Base-by-base conservation (phyloP, 192 early-diverging fungal genomes). In the Coemansia sp. region DNA sequence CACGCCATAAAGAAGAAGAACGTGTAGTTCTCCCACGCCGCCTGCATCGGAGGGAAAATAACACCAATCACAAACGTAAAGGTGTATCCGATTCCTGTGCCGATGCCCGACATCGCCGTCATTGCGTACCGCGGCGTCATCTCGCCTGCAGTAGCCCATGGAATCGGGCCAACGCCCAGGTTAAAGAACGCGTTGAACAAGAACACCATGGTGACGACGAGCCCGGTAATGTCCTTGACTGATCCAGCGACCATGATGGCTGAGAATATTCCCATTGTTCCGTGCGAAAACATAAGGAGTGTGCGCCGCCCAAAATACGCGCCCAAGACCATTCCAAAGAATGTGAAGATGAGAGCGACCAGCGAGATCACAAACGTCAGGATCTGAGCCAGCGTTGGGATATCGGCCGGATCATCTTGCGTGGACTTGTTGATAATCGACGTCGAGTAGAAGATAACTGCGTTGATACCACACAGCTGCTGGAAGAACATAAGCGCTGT, bases 391-490 rank as follows among this genome's bases (percentile, higher is more conserved):
- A 77, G 57, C n/a, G 80, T 82, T 0, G 80, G 80, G 22, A 82
- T 82, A 47, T 82, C 56, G 6, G 80, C 80, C 0, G 80, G 80
- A 36, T 82, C 37, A 55, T 70, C 68, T 21, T 75, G 50, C 1
- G 67, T 87, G 57, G 47, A 82, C 53, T 74, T 59, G 68, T 82
- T 82, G 81, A 94, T 89, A 51, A 94, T 91, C n/a, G 86, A 86
- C 6, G 93, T 91, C n/a, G 86, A 89, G 69, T 93, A 95, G 76
- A 89, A 92, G 60, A 92, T 89, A 40, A 93, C 85, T 11, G 88
- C 91, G 69, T 92, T 93, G 69, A 95, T 93, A 50, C 91, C 93
- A 42, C 85, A 86, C 20, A 93, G 81, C 75, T 95, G 93, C 71
- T 95, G 93, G 60, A 85, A 72, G 19, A 90, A 78, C 73, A 92